Conservation (phyloP, 2,329 filamentous ascomycete genomes). For the Aspergillus amoenus region DNA sequence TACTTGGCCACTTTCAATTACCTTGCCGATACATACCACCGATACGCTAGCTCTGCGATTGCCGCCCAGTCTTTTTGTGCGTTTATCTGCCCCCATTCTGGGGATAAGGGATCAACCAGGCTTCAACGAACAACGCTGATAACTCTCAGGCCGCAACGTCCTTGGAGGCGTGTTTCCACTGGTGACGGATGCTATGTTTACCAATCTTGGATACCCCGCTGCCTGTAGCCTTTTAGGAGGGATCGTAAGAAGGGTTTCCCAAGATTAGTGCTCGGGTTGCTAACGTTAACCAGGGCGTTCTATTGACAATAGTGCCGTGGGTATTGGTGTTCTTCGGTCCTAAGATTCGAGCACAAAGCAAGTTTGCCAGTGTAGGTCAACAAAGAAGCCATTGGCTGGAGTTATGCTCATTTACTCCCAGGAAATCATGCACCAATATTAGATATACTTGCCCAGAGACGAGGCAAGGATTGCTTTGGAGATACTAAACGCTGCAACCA, state of each 20-base stretch:
- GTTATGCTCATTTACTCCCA: constrained; percentile 7
- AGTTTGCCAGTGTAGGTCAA: constrained; percentile 63
- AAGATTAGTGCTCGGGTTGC: background rate
- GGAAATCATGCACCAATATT: constrained; percentile 20
- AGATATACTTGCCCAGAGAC: background rate
- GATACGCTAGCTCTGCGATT: constrained; percentile 79
- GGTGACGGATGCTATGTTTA: constrained; percentile 72
- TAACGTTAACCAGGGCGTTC: constrained; percentile 35
- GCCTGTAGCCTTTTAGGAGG: constrained; percentile 76
- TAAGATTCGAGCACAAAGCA: constrained; percentile 71
- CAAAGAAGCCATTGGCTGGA: background rate
- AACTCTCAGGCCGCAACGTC: constrained; percentile 63
- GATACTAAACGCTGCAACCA: background rate
- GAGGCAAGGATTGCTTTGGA: background rate
- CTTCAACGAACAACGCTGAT: background rate
- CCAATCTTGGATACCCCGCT: constrained; percentile 65
- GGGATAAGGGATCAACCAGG: too few species aligned
- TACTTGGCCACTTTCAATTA: constrained; percentile 93
- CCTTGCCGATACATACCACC: constrained; percentile 81
- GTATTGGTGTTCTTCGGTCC: constrained; percentile 74
- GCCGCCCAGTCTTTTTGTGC: constrained; percentile 80
- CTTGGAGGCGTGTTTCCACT: constrained; percentile 79
- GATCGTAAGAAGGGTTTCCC: constrained; percentile 51
- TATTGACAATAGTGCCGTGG: constrained; percentile 77
- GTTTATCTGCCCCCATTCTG: constrained; percentile 7